These are phyloP conservation scores for Backusella morwellensis DNA, from an alignment of 192 early-diverging fungal species.

Conservation along the genomic window DNA sequence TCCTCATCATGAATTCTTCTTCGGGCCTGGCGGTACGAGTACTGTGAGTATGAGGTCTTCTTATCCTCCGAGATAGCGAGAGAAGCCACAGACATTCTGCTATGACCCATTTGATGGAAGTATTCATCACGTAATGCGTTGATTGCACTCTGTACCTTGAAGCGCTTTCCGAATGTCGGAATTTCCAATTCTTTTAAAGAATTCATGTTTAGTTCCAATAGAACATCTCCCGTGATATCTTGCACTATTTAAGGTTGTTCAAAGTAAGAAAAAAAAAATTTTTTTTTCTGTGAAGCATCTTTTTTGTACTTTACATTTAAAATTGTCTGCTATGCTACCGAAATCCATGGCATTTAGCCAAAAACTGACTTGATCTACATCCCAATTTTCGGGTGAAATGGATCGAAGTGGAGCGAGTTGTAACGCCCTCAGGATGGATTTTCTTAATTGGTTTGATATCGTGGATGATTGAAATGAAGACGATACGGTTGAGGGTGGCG, in stretches of 20 bases:
- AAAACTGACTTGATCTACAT: slow-evolving; percentile 26
- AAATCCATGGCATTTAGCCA: slow-evolving; percentile 32
- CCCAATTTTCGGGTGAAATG: slow-evolving; percentile 20
- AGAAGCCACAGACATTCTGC: background rate
- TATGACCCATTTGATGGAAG: background rate
- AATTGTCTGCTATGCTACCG: slow-evolving; percentile 11
- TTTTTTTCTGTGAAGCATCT: background rate
- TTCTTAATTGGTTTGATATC: slow-evolving; percentile 1
- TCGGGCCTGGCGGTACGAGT: background rate
- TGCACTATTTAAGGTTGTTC: slow-evolving; percentile 43
- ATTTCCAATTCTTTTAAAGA: slow-evolving; percentile 67
- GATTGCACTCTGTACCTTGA: slow-evolving; percentile 67
- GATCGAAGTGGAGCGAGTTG: background rate
- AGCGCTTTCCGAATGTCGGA: slow-evolving; percentile 60
- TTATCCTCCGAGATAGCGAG: background rate
- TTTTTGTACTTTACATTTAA: slow-evolving; percentile 26
- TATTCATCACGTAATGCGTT: slow-evolving; percentile 43
- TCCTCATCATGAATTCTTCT: background rate
- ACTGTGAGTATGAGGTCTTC: background rate
- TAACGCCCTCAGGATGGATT: background rate
- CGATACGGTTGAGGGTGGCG: background rate
- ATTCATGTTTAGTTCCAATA: slow-evolving; percentile 61
- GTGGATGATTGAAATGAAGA: background rate
- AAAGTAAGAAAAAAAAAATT: background rate
- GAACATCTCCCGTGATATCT: slow-evolving; percentile 62